Evolutionary conservation across 495 filamentous ascomycete species (phyloP).

Genomic region (Penicillium roqueforti): DNA sequence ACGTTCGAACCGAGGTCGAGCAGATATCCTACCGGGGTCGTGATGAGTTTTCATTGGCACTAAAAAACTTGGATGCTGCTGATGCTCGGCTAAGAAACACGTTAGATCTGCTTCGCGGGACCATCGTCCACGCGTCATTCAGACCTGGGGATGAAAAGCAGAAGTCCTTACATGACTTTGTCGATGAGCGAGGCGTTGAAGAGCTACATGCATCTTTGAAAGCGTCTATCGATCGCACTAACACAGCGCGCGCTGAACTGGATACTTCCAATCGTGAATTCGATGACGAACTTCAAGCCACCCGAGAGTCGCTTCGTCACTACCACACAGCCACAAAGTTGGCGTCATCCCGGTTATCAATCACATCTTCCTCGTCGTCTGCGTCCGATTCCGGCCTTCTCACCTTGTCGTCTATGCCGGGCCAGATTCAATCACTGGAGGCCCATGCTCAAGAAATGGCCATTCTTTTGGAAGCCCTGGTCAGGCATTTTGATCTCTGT

Average conservation of each 20-base stretch:
- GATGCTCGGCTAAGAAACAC: slow-evolving; percentile 68
- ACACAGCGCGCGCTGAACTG: slow-evolving; percentile 52
- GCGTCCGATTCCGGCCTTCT: slow-evolving; percentile 36
- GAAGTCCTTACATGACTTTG: slow-evolving; percentile 80
- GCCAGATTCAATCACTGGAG: slow-evolving; percentile 68
- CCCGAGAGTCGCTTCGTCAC: slow-evolving; percentile 54
- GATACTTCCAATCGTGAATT: slow-evolving; percentile 45
- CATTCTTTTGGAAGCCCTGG: slow-evolving; percentile 70
- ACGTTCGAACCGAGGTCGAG: slow-evolving; percentile 60
- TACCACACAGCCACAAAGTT: slow-evolving; percentile 39
- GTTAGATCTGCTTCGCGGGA: slow-evolving; percentile 63
- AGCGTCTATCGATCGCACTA: slow-evolving; percentile 57
- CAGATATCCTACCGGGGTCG: slow-evolving; percentile 48
- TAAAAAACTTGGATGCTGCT: slow-evolving; percentile 69
- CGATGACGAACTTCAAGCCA: slow-evolving; percentile 55
- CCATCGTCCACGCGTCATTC: slow-evolving; percentile 69
- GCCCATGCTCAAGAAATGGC: slow-evolving; percentile 82
- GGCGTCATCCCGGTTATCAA: slow-evolving; percentile 39
- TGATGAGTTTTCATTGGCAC: slow-evolving; percentile 57
- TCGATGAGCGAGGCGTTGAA: slow-evolving; percentile 76
- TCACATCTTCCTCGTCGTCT: slow-evolving; percentile 38
- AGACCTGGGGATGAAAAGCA: slow-evolving; percentile 61
- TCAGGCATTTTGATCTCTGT: slow-evolving; percentile 91
- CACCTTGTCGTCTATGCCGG: slow-evolving; percentile 52
- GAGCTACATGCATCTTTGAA: slow-evolving; percentile 62